A percentile compares a stretch with the other conserved stretches of the same genome.
Conservation (phyloP, 2,329 filamentous ascomycete genomes). For the Neonectria hederae region DNA sequence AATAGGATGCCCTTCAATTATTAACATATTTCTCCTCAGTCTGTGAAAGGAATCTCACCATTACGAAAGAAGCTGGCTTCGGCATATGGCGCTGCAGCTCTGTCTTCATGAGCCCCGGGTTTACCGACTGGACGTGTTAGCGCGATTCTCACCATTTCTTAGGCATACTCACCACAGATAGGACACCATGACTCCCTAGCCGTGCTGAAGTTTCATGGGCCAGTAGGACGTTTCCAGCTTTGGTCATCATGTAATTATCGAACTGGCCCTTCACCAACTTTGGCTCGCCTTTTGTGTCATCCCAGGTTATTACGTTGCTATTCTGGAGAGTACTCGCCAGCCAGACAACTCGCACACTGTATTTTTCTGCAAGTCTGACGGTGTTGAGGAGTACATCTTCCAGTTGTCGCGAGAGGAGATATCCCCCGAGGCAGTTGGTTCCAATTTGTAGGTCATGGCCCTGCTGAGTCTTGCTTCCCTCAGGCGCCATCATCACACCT, state of each 20-base stretch:
- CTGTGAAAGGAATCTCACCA: conserved; percentile 13
- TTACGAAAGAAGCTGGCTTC: conserved; percentile 28
- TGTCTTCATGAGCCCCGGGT: conserved; percentile 34
- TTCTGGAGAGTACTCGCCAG: conserved; percentile 32
- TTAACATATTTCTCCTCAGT: background rate
- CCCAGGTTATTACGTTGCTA: conserved; percentile 29
- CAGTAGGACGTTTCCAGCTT: conserved; percentile 30
- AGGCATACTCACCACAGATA: conserved; percentile 23
- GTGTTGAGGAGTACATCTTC: conserved; percentile 23
- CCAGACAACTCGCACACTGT: conserved; percentile 29
- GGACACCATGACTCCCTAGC: conserved; percentile 24
- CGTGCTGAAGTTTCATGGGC: conserved; percentile 24
- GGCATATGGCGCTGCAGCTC: conserved; percentile 33
- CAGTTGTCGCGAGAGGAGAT: conserved; percentile 23
- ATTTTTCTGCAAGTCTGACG: conserved; percentile 4
- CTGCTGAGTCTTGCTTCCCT: conserved; percentile 27
- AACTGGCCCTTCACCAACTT: conserved; percentile 27
- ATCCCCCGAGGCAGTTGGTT: conserved; percentile 33
- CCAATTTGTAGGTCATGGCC: conserved; percentile 35
- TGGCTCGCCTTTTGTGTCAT: conserved; percentile 24
- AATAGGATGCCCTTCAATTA: conserved; percentile 25
- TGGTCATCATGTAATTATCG: conserved; percentile 38
- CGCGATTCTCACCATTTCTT: background rate
- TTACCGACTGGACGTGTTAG: conserved; percentile 27
- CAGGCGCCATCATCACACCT: conserved; percentile 33